Base-by-base conservation (phyloP, 257 asterid species). In the Petrea volubilis region DNA sequence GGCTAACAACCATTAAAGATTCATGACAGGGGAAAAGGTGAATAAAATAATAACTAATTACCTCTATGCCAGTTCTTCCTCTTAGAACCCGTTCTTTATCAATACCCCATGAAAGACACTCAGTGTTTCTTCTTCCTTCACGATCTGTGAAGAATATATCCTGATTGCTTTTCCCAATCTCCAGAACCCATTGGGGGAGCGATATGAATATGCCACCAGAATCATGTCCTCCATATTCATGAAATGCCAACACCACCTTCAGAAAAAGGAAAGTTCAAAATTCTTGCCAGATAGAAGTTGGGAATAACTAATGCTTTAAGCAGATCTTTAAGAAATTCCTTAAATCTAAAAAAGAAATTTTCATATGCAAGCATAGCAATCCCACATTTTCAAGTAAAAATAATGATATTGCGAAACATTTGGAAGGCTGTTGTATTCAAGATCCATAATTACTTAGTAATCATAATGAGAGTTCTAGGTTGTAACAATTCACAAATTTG, bases 51-150 rank as follows among this genome's bases (percentile, higher is more conserved):
- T 17, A 74, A 25, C 56, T 50, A 29, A 44, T 67, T 82, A 87
- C 96, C 91, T 89, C 96, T 43, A 85, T 73, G 77, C 90, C 91
- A 60, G 91, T 89, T 79, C 96, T 83, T 78, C 93, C 93, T 71
- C 80, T 82, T 74, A 89, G 83, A 44, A 89, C 90, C 38, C 96
- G 82, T 70, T 87, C 90, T 80, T 82, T 87, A 77, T 89, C 94
- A 36, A 87, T 75, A 64, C 94, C 90, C 96, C 96, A 89, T 21
- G 96, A 87, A 29, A 89, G 91, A 80, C 91, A 87, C 78, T 87
- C 96, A 2, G 83, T 77, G 67, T 85, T 89, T 80, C 96, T 85
- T 80, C 96, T 85, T 74, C 96, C 91, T 83, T 81, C 90, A 66
- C 90, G 90, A 57, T 87, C 94, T 1, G 91, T 85, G 88, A 89